Conservation (phyloP, 208 protist species). For the Trypanosoma lewisi region DNA sequence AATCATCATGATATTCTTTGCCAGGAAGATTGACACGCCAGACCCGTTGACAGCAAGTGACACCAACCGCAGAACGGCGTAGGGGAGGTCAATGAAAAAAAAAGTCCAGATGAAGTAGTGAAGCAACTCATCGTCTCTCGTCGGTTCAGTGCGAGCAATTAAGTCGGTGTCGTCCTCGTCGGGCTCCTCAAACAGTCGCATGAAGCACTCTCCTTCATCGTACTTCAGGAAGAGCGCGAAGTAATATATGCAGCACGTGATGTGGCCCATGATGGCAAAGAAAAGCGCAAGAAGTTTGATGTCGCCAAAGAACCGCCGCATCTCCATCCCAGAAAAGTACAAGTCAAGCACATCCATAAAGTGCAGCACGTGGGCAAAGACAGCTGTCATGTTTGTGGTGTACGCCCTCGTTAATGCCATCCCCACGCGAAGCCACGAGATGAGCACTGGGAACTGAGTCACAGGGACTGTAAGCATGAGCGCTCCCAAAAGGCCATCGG, state of each 20-base stretch:
- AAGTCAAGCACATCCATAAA: conserved; percentile 24
- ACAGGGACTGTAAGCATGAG: conserved; percentile 23
- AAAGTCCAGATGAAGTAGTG: conserved; percentile 28
- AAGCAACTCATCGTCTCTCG: conserved; percentile 22
- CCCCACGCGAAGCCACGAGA: conserved; percentile 15
- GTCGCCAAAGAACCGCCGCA: neutral
- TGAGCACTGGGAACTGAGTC: conserved; percentile 25
- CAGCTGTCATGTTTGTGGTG: conserved; percentile 27
- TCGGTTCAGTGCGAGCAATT: neutral
- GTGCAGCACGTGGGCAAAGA: conserved; percentile 26
- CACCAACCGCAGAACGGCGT: conserved; percentile 20
- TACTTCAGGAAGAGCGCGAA: conserved; percentile 17
- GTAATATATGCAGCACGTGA: conserved; percentile 24
- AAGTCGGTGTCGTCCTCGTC: conserved; percentile 3
- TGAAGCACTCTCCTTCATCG: conserved; percentile 15
- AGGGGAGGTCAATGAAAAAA: conserved; percentile 29
- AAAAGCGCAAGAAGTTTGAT: conserved; percentile 15
- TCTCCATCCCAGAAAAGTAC: conserved; percentile 17
- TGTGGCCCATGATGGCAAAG: conserved; percentile 24
- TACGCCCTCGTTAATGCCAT: conserved; percentile 20
- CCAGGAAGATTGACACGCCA: conserved; percentile 20
- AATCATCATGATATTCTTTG: conserved; percentile 30
- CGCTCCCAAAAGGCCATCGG: conserved; percentile 14
- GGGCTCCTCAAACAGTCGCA: conserved; percentile 14
- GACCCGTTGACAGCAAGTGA: conserved; percentile 15